Evolutionary conservation across 2,329 filamentous ascomycete species (phyloP), one percentile per base, ranked within the genome.

Genomic region (Ascochyta koolunga): DNA sequence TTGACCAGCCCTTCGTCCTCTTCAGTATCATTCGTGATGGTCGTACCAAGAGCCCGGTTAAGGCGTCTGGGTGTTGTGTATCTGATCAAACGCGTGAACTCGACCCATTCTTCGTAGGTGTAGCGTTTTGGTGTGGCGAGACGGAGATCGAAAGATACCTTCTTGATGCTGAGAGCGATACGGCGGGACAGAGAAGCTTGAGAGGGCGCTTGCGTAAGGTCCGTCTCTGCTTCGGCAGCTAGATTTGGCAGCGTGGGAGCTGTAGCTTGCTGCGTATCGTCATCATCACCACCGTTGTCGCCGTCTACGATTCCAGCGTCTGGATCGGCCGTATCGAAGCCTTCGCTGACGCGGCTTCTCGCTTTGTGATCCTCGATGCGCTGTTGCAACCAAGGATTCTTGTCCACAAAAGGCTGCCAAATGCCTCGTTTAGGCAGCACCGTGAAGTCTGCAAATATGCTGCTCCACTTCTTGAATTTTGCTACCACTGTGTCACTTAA

Each of bases 61-160:
- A 66, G 37, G 0, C 58, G 60, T 9, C 53, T 46, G 2, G 56
- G 61, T 4, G 60, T 65, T 1, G 78, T 78, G 60, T 87, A 86
- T 2, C 83, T 78, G 32, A 96, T 89, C 27, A 96, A 80, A 19
- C 85, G 83, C 7, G 93, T 87, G 64, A 91, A 95, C 78, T 90
- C 90, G 0, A 89, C 89, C 93, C 92, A 96, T 69, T 96, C 89
- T 61, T 92, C 86, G 59, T 92, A 97, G 0, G 79, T 81, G 70
- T 96, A 97, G 48, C 81, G 82, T 50, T 86, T 86, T 0, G 82
- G 79, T 2, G 83, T 81, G 4, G 80, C 74, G 38, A 78, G 73
- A 16, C 83, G 82, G 29, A 89, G 77, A 67, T 95, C 85, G 41
- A 83, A 78, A 1, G 86, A 85, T 1, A 90, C 84, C 22, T 79